Conservation (phyloP, 352 stramenopile genomes). For the Phytophthora vignae region DNA sequence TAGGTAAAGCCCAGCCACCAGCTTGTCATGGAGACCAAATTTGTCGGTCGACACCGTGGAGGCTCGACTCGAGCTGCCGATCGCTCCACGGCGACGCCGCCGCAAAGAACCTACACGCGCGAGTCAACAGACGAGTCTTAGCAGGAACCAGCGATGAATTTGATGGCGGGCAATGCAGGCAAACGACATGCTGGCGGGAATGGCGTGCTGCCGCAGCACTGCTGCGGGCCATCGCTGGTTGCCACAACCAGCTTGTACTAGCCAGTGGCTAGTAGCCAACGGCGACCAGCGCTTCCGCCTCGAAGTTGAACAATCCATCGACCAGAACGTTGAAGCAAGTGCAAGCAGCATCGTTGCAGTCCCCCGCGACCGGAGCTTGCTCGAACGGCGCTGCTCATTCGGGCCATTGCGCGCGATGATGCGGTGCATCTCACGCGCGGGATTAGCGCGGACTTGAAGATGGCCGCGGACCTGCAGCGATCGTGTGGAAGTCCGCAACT, state of each 20-base stretch:
- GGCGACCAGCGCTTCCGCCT: too few relatives aligned
- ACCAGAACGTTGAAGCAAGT: not conserved
- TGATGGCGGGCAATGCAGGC: not conserved
- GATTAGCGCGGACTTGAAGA: not conserved
- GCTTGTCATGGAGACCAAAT: too few relatives aligned
- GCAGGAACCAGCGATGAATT: not conserved
- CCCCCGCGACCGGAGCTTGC: not conserved
- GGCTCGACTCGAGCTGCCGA: not conserved
- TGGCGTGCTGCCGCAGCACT: too few relatives aligned
- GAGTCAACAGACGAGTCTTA: not conserved
- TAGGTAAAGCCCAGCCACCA: too few relatives aligned
- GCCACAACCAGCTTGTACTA: too few relatives aligned
- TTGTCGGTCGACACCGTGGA: not conserved
- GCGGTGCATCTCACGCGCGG: not conserved
- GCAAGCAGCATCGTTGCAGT: not conserved
- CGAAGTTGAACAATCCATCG: too few relatives aligned
- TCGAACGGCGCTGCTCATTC: not conserved
- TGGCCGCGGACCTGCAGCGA: not conserved
- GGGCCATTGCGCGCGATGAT: not conserved
- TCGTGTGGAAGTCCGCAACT: not conserved
- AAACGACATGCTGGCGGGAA: not conserved
- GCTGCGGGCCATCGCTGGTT: not conserved
- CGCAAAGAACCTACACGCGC: not conserved
- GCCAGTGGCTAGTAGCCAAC: too few relatives aligned
- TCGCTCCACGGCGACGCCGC: not conserved